These are phyloP conservation scores for Rhododendron ferrugineum DNA, from an alignment of 148 eudicot genomes.

Conservation along the genomic window DNA sequence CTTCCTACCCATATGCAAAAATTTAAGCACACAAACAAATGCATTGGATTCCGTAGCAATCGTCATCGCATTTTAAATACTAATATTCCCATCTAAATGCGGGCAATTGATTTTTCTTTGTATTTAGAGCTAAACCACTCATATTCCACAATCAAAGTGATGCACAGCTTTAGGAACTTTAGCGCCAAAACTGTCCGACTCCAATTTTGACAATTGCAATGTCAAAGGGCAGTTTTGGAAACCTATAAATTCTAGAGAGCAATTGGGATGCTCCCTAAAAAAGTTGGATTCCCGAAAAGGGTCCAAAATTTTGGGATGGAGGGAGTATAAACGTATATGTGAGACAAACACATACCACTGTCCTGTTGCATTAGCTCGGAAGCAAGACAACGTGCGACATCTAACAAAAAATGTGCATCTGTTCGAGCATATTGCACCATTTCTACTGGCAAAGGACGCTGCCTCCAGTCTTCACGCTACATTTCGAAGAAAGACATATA, in stretches of 20 bases:
- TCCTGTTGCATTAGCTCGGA: constrained; percentile 55
- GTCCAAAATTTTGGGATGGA: neutral
- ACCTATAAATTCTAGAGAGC: neutral
- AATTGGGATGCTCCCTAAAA: neutral
- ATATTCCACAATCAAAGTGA: neutral
- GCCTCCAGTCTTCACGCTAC: constrained; percentile 98
- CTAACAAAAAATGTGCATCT: constrained; percentile 87
- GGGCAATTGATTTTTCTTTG: neutral
- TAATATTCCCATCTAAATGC: neutral
- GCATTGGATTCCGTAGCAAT: neutral
- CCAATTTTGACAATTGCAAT: neutral
- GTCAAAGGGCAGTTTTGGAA: neutral
- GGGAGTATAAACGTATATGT: neutral
- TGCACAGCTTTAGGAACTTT: neutral
- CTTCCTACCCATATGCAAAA: neutral
- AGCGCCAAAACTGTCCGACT: neutral
- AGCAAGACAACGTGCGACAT: constrained; percentile 71
- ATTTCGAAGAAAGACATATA: constrained; percentile 7
- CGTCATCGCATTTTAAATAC: neutral
- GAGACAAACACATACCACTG: constrained; percentile 30
- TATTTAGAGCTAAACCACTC: neutral
- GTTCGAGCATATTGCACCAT: constrained; percentile 82
- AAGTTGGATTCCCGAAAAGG: neutral
- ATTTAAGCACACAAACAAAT: neutral
- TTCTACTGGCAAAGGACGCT: constrained; percentile 75